Conservation (phyloP, 192 early-diverging fungal species). For the Backusella sp. region DNA sequence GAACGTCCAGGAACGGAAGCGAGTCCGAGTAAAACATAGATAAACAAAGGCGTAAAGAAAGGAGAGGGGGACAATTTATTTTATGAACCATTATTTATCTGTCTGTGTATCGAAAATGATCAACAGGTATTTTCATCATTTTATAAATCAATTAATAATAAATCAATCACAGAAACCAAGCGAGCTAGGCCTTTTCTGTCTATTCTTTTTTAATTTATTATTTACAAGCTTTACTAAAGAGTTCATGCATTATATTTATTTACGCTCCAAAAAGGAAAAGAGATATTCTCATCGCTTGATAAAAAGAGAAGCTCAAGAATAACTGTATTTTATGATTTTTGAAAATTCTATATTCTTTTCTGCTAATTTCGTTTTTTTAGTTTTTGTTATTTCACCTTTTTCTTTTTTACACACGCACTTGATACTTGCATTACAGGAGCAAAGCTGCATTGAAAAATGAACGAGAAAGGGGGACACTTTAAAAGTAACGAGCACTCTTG, state of each 20-base stretch:
- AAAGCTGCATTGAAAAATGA: background rate
- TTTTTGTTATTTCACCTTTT: background rate
- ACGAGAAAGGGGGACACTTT: background rate
- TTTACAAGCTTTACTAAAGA: background rate
- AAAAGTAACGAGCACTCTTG: background rate
- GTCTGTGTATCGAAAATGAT: too few species aligned
- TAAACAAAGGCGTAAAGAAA: background rate
- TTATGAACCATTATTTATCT: too few species aligned
- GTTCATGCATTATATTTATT: background rate
- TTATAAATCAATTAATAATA: background rate
- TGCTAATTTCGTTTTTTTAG: background rate
- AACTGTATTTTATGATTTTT: background rate
- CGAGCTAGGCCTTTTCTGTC: background rate
- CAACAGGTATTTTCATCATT: background rate
- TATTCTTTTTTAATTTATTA: background rate
- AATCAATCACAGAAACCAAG: background rate
- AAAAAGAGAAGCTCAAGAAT: background rate
- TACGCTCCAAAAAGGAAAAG: background rate
- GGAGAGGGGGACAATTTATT: too few species aligned
- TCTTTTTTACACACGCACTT: background rate
- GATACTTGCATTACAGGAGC: background rate
- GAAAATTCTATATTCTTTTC: background rate
- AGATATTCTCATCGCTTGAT: background rate
- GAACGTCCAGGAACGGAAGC: background rate
- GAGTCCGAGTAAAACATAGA: background rate